Percentiles rank a stretch among this genome's conserved stretches.
Conservation (phyloP, 495 filamentous ascomycete genomes). For the Apodospora peruviana region DNA sequence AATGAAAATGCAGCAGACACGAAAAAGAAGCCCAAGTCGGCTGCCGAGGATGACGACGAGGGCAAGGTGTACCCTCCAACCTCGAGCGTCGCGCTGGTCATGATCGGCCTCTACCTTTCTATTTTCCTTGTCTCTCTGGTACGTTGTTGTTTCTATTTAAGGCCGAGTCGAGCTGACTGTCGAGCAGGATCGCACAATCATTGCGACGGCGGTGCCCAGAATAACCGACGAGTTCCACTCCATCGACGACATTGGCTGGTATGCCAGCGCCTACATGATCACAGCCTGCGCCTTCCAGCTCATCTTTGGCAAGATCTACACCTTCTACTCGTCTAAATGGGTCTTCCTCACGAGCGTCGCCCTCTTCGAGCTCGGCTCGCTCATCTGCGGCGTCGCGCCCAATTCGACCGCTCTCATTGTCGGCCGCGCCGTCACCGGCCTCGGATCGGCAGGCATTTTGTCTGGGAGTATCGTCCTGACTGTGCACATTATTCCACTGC, state of each 20-base stretch:
- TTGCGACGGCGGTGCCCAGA: conserved; percentile 1
- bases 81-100: too few relatives aligned
- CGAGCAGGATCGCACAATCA: conserved; percentile 1
- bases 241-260: conserved; percentile 44
- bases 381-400: conserved; percentile 46
- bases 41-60: too few relatives aligned
- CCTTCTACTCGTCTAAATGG: conserved; percentile 32
- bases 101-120: too few relatives aligned
- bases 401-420: conserved; percentile 45
- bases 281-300: conserved; percentile 31
- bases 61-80: too few relatives aligned
- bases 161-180: too few relatives aligned
- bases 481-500: conserved; percentile 39
- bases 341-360: conserved; percentile 29
- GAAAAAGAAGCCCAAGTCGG: too few relatives aligned
- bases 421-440: conserved; percentile 48
- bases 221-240: conserved; percentile 38
- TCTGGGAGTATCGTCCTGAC: conserved; percentile 38
- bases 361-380: conserved; percentile 44
- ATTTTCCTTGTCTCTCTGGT: too few relatives aligned
- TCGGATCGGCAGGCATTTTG: conserved; percentile 35
- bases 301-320: conserved; percentile 43
- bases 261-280: conserved; percentile 46
- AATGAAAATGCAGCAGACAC: too few relatives aligned
- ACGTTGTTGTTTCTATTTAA: too few relatives aligned